A percentile compares a stretch with the other conserved stretches of the same genome.
These are phyloP conservation scores for Melampsora occidentalis DNA, from an alignment of 1,284 basidiomycete genomes.

Conservation along the genomic window DNA sequence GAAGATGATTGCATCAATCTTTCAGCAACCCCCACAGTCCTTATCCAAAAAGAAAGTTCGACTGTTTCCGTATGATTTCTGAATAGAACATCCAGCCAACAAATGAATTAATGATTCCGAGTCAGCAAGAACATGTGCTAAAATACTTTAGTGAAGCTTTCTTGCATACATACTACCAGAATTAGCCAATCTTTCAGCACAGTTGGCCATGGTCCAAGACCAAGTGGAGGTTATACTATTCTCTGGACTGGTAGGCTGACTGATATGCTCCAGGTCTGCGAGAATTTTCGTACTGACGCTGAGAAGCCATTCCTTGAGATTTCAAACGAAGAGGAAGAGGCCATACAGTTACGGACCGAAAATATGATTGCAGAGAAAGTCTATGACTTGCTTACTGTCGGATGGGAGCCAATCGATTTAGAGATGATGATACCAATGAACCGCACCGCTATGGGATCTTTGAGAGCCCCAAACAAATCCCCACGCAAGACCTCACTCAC, in stretches of 20 bases:
- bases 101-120: no score
- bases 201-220: conserved; percentile 40
- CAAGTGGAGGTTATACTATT: conserved; percentile 21
- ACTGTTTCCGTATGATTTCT: neutral
- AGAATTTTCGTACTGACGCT: neutral
- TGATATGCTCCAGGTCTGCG: neutral
- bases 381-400: conserved; percentile 15
- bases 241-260: neutral
- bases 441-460: conserved; percentile 31
- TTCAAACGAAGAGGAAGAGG: neutral
- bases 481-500: neutral
- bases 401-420: conserved; percentile 15
- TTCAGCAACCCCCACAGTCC: neutral
- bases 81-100: no score
- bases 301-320: neutral
- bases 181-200: conserved; percentile 16
- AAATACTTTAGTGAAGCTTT: no score
- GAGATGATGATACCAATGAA: conserved; percentile 39
- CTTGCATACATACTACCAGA: conserved; percentile 4
- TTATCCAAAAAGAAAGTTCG: neutral
- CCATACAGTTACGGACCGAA: neutral
- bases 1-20: neutral
- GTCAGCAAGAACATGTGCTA: no score
- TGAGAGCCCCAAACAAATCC: conserved; percentile 11
- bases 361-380: neutral